Percentiles rank a stretch among this genome's conserved stretches.
Evolutionary conservation across 441 rosid genomes (phyloP).

Genomic region (Pelargonium citronellum): DNA sequence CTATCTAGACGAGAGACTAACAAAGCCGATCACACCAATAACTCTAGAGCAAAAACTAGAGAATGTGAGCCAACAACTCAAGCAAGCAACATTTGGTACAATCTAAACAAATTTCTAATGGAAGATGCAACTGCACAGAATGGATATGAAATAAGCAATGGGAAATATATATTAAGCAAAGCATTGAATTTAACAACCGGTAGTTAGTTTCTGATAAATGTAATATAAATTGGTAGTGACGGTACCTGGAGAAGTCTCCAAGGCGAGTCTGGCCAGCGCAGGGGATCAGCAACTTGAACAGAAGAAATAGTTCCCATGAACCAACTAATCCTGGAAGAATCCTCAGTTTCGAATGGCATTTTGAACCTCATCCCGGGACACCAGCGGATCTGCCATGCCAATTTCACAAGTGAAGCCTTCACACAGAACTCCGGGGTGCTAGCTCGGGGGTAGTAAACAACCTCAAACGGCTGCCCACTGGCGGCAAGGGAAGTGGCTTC

Average conservation of each 20-base stretch:
- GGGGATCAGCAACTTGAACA: constrained; percentile 72
- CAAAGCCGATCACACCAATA: too few relatives aligned
- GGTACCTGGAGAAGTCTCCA: constrained; percentile 88
- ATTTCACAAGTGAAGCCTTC: constrained; percentile 53
- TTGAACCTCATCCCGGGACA: constrained; percentile 90
- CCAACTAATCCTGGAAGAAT: constrained; percentile 92
- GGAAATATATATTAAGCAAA: background rate
- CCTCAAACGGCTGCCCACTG: constrained; percentile 66
- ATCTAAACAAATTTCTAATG: too few relatives aligned
- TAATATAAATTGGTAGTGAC: background rate
- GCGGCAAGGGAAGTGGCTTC: constrained; percentile 68
- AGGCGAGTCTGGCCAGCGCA: constrained; percentile 84
- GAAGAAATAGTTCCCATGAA: constrained; percentile 87
- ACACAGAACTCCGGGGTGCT: constrained; percentile 81
- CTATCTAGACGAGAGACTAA: too few relatives aligned
- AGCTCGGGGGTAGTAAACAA: constrained; percentile 78
- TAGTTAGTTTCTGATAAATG: background rate
- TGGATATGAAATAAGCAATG: too few relatives aligned
- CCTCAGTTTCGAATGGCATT: constrained; percentile 95
- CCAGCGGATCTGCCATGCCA: constrained; percentile 78
- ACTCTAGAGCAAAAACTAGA: too few relatives aligned
- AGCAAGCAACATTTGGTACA: too few relatives aligned
- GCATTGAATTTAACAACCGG: background rate
- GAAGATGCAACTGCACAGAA: too few relatives aligned
- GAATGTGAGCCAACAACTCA: too few relatives aligned